Evolutionary conservation across 768 basidiomycete species (phyloP).

Genomic region (Hygrophorus russula): DNA sequence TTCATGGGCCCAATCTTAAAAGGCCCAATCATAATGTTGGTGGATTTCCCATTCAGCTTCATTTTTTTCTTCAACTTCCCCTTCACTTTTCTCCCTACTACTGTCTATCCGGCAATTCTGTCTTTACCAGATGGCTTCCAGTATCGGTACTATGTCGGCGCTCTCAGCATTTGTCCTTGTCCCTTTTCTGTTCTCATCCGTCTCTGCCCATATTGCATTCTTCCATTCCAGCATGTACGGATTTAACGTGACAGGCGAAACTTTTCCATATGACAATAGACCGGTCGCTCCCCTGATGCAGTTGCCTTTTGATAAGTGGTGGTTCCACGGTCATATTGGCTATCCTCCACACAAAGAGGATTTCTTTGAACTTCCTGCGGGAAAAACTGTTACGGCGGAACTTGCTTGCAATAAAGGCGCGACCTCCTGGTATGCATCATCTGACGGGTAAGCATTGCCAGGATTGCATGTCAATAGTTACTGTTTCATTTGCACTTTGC

Average conservation of each 20-base stretch:
- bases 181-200: too few species aligned
- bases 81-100: too few species aligned
- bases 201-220: slow-evolving; percentile 8
- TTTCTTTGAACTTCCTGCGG: slow-evolving; percentile 34
- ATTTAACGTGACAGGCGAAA: slow-evolving; percentile 30
- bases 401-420: slow-evolving; percentile 17
- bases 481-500: too few species aligned
- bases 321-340: slow-evolving; percentile 31
- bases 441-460: not conserved
- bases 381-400: slow-evolving; percentile 24
- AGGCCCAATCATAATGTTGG: too few species aligned
- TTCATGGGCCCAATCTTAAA: too few species aligned
- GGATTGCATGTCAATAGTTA: not conserved
- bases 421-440: not conserved
- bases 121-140: too few species aligned
- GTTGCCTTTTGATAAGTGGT: slow-evolving; percentile 34
- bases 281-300: slow-evolving; percentile 4
- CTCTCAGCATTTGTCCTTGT: too few species aligned
- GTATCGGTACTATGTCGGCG: too few species aligned
- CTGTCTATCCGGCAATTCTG: too few species aligned
- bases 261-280: slow-evolving; percentile 33
- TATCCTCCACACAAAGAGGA: slow-evolving; percentile 30
- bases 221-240: slow-evolving; percentile 33
- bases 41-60: too few species aligned
- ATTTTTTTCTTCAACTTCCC: too few species aligned